These are phyloP conservation scores for Termitomyces sp. DNA, from an alignment of 768 basidiomycete species.

Conservation along the genomic window DNA sequence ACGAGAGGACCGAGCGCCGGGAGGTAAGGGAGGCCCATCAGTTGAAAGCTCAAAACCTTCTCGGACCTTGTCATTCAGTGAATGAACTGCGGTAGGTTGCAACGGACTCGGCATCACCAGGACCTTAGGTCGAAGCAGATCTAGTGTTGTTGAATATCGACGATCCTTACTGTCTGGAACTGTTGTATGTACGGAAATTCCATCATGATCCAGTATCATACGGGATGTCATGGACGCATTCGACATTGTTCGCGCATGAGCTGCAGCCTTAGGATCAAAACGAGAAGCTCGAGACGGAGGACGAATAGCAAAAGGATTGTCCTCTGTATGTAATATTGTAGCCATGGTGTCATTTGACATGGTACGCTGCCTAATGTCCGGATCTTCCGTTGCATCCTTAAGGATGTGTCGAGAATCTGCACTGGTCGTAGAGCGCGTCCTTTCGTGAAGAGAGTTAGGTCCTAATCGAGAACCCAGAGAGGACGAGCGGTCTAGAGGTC, in stretches of 20 bases:
- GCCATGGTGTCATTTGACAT: constrained; percentile 41
- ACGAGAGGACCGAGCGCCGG: constrained; percentile 58
- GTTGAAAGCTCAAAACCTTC: constrained; percentile 59
- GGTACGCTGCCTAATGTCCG: constrained; percentile 23
- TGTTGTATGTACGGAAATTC: constrained; percentile 34
- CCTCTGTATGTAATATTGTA: constrained; percentile 33
- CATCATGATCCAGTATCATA: constrained; percentile 53
- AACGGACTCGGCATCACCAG: constrained; percentile 92
- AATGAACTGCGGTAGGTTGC: constrained; percentile 38
- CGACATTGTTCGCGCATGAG: constrained; percentile 55
- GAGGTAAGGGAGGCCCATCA: constrained; percentile 76
- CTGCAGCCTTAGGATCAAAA: constrained; percentile 72
- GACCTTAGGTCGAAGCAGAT: constrained; percentile 84
- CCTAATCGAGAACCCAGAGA: constrained; percentile 9
- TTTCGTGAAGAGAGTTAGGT: constrained; percentile 27
- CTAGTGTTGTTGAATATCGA: constrained; percentile 66
- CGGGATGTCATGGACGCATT: constrained; percentile 63
- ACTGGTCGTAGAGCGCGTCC: constrained; percentile 46
- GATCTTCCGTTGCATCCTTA: constrained; percentile 23
- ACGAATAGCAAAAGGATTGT: constrained; percentile 66
- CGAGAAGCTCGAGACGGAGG: constrained; percentile 62
- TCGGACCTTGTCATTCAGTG: constrained; percentile 27
- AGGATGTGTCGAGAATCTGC: constrained; percentile 41
- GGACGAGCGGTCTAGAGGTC: constrained; percentile 28
- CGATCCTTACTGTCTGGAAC: constrained; percentile 38